phyloP scores from a whole-genome alignment of 129 eudicot genomes.

The Tanacetum coccineum region DNA sequence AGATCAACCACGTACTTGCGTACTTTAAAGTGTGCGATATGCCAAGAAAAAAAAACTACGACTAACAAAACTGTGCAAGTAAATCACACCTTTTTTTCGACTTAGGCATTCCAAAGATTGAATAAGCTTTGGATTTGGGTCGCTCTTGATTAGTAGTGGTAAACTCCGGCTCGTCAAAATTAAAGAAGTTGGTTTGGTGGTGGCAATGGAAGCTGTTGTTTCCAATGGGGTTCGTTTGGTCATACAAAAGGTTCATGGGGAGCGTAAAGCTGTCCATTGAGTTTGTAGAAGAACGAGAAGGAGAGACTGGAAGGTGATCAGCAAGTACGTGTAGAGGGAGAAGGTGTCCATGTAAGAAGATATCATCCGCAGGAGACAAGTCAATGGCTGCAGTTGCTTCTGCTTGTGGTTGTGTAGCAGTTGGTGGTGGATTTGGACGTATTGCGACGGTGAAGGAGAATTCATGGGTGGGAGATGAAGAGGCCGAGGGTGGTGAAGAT shows the following conservation, averaged over 20 bases:
- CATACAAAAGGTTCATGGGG: conserved; percentile 38
- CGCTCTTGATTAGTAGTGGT: conserved; percentile 5
- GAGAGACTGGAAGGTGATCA: conserved; percentile 44
- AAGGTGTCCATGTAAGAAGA: conserved; percentile 88
- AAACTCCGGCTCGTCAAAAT: conserved; percentile 16
- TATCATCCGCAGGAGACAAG: conserved; percentile 88
- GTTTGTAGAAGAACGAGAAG: conserved; percentile 78
- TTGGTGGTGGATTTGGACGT: conserved; percentile 35
- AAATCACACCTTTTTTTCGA: conserved; percentile 47
- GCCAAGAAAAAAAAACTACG: no score
- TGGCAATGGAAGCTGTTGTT: conserved; percentile 39
- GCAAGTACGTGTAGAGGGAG: conserved; percentile 86
- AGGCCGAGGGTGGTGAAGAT: conserved; percentile 32
- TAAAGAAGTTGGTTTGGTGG: conserved; percentile 30
- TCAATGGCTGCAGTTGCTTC: conserved; percentile 58
- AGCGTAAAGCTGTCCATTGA: conserved; percentile 76
- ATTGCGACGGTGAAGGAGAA: conserved; percentile 86
- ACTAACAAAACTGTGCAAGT: no score
- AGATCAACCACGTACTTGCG: no score
- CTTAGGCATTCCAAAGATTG: conserved; percentile 57
- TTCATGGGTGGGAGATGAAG: conserved; percentile 88
- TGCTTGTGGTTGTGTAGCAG: conserved; percentile 21
- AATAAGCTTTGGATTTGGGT: conserved; percentile 64
- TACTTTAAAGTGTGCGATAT: no score
- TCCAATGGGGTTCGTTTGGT: conserved; percentile 16